These are phyloP conservation scores for Crithidia bombi DNA, from an alignment of 208 protist species.

Conservation along the genomic window DNA sequence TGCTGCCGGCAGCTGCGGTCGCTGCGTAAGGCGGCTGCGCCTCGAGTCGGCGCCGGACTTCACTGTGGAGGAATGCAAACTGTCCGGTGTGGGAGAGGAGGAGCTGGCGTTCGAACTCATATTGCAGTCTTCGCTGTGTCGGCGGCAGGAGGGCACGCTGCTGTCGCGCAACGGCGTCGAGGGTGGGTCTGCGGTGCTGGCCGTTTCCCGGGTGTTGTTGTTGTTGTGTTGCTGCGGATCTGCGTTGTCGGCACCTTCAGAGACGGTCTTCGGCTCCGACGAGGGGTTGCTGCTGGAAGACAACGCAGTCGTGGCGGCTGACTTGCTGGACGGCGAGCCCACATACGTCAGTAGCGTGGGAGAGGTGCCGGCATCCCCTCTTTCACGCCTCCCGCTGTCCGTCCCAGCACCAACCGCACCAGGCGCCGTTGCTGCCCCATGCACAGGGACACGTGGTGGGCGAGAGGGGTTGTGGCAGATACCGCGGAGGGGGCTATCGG, in stretches of 20 bases:
- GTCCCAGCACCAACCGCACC: not conserved
- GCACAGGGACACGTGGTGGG: not conserved
- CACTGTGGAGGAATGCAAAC: constrained; percentile 9
- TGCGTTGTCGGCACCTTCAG: not conserved
- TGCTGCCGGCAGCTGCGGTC: constrained; percentile 5
- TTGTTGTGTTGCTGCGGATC: not conserved
- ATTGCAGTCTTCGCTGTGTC: not conserved
- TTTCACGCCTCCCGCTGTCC: not conserved
- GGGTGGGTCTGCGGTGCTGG: not conserved
- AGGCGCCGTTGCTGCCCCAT: not conserved
- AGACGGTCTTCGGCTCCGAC: not conserved
- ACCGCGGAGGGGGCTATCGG: not conserved
- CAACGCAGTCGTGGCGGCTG: not conserved
- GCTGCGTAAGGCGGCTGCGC: constrained; percentile 17
- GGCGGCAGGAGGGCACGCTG: not conserved
- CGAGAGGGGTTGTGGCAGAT: not conserved
- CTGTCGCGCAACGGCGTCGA: not conserved
- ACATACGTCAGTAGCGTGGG: not conserved
- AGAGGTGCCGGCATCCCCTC: not conserved
- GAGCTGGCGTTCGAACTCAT: not conserved
- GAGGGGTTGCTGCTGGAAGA: not conserved
- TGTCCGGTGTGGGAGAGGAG: not conserved
- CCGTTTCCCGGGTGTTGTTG: not conserved
- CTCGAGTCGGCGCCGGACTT: not conserved
- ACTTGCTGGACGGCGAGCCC: not conserved